Base-by-base conservation (phyloP, 2,329 filamentous ascomycete species). In the Trichothecium roseum region DNA sequence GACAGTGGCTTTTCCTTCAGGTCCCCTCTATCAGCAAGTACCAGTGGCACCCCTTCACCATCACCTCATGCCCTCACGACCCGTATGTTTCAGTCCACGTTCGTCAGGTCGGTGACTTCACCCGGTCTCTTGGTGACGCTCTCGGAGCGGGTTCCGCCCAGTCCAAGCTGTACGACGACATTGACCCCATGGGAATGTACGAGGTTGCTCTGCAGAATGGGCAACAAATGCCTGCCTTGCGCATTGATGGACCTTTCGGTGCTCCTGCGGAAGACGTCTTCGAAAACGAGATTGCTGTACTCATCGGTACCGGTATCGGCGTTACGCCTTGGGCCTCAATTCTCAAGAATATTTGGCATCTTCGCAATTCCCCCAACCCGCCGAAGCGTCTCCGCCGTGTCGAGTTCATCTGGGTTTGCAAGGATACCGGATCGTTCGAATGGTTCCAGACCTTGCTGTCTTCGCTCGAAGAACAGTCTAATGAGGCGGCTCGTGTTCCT, bases 31-130 rank as follows among this genome's bases (percentile, higher is more conserved):
- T 98, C 36, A 94, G 86, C 44, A 75, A 71, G 49, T 80, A 86
- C 53, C 87, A 98, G 64, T 98, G 91, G 91, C 91, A 98, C 62
- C 91, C 91, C 1, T 98, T 96, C 57, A 98, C 91, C 52, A 96
- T 98, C 59, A 98, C 91, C 3, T 96, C 91, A 8, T 98, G 91
- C 61, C 91, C 91, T 5, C 91, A 86, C 53, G 91, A 98, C 50
- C 84, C 85, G 1, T 96, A 96, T 53, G 78, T 96, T 45, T 94
- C 86, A 28, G 74, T 98, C 20, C 91, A 98, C 59, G 80, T 98
- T 39, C 84, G 91, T 33, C 91, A 96, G 64, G 89, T 96, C 6
- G 91, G 91, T 46, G 91, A 98, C 63, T 98, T 94, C 55, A 98
- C 91, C 10, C 78, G 79, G 41, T 78, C 81, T n/a, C 74, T 98